A percentile compares a stretch with the other conserved stretches of the same genome.
phyloP scores from a whole-genome alignment of 129 eudicot species.

The Chrysanthemum seticuspe region DNA sequence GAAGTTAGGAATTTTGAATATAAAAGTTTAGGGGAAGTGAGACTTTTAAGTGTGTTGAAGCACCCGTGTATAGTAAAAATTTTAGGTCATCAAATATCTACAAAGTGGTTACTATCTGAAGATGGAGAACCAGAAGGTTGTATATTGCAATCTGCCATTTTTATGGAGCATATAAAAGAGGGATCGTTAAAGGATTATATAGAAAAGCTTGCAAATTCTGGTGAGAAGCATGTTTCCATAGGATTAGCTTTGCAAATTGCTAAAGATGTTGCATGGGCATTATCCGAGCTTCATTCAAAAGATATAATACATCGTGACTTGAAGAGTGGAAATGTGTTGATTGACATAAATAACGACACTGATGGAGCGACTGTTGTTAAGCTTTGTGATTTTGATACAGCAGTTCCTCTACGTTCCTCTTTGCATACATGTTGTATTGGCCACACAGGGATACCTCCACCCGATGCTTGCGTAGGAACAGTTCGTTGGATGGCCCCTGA shows the following conservation, averaged over 20 bases:
- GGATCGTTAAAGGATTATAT: conserved; percentile 79
- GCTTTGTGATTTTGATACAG: conserved; percentile 90
- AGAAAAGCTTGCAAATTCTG: conserved; percentile 55
- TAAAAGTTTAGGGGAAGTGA: conserved; percentile 73
- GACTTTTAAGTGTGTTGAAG: conserved; percentile 66
- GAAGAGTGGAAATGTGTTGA: conserved; percentile 80
- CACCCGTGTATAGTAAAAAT: conserved; percentile 77
- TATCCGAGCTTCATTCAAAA: conserved; percentile 71
- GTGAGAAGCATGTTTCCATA: conserved; percentile 59
- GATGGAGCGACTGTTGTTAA: conserved; percentile 74
- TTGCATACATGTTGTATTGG: conserved; percentile 87
- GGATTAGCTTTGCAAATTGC: conserved; percentile 53
- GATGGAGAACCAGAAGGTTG: conserved; percentile 55
- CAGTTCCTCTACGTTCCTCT: conserved; percentile 70
- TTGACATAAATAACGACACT: conserved; percentile 54
- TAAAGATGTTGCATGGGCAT: conserved; percentile 74
- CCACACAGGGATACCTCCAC: conserved; percentile 78
- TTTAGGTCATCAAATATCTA: conserved; percentile 81
- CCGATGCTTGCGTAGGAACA: conserved; percentile 91
- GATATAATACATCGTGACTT: conserved; percentile 93
- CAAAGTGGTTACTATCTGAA: conserved; percentile 56
- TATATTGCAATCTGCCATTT: conserved; percentile 65
- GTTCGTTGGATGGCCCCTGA: conserved; percentile 99
- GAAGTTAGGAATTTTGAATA: conserved; percentile 71
- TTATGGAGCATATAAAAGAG: conserved; percentile 84